A percentile compares a stretch with the other conserved stretches of the same genome.
Evolutionary conservation across 116 monocot genomes (phyloP).

Genomic region (Thalassia testudinum): DNA sequence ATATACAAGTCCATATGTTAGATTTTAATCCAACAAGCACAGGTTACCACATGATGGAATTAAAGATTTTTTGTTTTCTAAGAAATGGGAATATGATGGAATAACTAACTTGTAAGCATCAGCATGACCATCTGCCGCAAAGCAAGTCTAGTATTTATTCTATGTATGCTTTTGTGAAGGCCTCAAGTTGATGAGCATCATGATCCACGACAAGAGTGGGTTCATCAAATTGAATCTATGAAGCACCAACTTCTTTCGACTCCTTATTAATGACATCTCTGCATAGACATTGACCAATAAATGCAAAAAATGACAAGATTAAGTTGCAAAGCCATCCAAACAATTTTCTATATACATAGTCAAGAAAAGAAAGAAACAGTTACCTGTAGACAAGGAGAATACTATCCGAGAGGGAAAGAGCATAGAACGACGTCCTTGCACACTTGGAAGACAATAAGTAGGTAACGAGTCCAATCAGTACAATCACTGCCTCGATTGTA

Average conservation of each 20-base stretch:
- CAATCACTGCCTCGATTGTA: slow-evolving; percentile 30
- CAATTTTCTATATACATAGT: no score
- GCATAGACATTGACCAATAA: not conserved
- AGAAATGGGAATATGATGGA: no score
- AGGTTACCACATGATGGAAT: no score
- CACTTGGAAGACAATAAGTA: slow-evolving; percentile 48
- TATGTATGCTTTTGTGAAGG: slow-evolving; percentile 43
- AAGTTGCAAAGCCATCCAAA: not conserved
- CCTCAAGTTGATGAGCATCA: slow-evolving; percentile 39
- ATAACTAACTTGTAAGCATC: slow-evolving; percentile 46
- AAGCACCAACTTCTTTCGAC: slow-evolving; percentile 59
- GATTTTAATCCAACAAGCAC: no score
- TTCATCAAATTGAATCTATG: slow-evolving; percentile 75
- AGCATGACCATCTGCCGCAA: slow-evolving; percentile 55
- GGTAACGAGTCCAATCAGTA: slow-evolving; percentile 38
- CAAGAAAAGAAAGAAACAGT: not conserved
- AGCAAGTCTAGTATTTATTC: slow-evolving; percentile 66
- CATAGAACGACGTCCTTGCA: slow-evolving; percentile 27
- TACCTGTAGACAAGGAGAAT: slow-evolving; percentile 51
- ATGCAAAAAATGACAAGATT: not conserved
- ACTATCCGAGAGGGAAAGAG: slow-evolving; percentile 21
- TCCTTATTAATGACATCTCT: slow-evolving; percentile 64
- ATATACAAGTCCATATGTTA: no score
- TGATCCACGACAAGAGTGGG: slow-evolving; percentile 65
- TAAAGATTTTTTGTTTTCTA: no score